Conservation (phyloP, 2,329 filamentous ascomycete species). For the Fusarium udum region DNA sequence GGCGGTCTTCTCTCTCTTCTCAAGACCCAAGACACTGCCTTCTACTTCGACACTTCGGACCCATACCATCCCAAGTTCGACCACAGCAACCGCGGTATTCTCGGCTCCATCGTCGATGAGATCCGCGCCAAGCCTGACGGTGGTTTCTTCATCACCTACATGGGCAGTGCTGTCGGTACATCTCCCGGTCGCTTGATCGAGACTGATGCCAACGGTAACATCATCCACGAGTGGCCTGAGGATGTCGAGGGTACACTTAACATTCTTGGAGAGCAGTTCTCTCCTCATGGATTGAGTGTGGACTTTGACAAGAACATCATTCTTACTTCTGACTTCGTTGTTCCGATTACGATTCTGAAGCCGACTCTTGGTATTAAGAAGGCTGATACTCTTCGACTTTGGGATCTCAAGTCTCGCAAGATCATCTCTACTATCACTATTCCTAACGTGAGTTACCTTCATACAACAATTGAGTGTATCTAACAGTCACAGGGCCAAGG, state of each 20-base stretch:
- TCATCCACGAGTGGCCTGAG: constrained; percentile 70
- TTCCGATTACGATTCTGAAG: constrained; percentile 69
- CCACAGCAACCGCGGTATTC: constrained; percentile 68
- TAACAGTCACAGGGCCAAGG: constrained; percentile 56
- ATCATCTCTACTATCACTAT: constrained; percentile 71
- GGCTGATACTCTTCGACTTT: constrained; percentile 68
- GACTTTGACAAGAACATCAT: constrained; percentile 67
- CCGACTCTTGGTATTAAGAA: constrained; percentile 62
- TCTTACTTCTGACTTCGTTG: constrained; percentile 70
- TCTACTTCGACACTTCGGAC: constrained; percentile 68
- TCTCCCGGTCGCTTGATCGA: constrained; percentile 68
- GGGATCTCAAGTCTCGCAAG: constrained; percentile 61
- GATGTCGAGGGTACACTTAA: constrained; percentile 63
- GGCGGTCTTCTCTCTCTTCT: constrained; percentile 67
- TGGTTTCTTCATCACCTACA: constrained; percentile 70
- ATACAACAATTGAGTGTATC: too few relatives aligned
- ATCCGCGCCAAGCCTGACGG: constrained; percentile 70
- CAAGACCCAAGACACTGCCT: constrained; percentile 70
- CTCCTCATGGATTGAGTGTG: constrained; percentile 67
- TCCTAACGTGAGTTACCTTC: constrained; percentile 62
- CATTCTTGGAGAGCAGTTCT: constrained; percentile 68
- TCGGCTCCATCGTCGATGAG: constrained; percentile 69
- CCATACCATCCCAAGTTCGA: constrained; percentile 67
- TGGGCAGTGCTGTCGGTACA: constrained; percentile 67
- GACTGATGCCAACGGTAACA: constrained; percentile 67